Base-by-base conservation (phyloP, 1,284 basidiomycete species). In the Athelia sp. region DNA sequence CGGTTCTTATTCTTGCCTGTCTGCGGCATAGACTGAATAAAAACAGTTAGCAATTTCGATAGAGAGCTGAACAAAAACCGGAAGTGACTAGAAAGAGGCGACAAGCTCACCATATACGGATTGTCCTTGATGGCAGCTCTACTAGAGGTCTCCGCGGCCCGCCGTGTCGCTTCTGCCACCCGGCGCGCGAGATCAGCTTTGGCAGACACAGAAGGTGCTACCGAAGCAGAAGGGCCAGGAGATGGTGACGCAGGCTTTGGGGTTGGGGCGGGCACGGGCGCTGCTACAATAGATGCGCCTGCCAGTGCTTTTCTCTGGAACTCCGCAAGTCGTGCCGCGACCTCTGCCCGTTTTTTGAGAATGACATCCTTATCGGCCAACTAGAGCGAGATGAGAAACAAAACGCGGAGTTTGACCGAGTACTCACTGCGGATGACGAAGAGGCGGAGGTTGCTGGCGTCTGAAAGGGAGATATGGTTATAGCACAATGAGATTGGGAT, bases 311-410 rank as follows among this genome's bases (percentile, higher is more conserved):
- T 69, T 43, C 70, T 78, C 63, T 82, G 86, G 74, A 93, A 85
- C 4, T 81, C 81, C 11, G 90, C 90, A 49, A 91, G 79, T 64
- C 90, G 90, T 11, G 91, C 90, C 18, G 87, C 79, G 50, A 95
- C 83, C 67, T 93, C 90, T 10, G 91, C 91, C 34, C 83, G 78
- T 67, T 90, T 90, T 68, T 85, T 82, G 34, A 83, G 82, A 52
- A 90, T 88, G 58, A 88, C 74, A 43, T 78, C 83, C 55, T 78
- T 76, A 58, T 70, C 68, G 43, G 76, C 72, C 42, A 73, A 50
- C 76, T 79, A 45, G 49, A 32, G 24, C 51, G 19, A 51, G n/a
- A 49, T 48, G 17, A 57, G 43, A 1, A 45, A 40, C 26, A 43
- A 35, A 43, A 35, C 48, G 23, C 14, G 31, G 45, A 36, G 26